Evolutionary conservation across 108 stramenopile genomes (phyloP).

Genomic region (Stephanodiscus minutulus): DNA sequence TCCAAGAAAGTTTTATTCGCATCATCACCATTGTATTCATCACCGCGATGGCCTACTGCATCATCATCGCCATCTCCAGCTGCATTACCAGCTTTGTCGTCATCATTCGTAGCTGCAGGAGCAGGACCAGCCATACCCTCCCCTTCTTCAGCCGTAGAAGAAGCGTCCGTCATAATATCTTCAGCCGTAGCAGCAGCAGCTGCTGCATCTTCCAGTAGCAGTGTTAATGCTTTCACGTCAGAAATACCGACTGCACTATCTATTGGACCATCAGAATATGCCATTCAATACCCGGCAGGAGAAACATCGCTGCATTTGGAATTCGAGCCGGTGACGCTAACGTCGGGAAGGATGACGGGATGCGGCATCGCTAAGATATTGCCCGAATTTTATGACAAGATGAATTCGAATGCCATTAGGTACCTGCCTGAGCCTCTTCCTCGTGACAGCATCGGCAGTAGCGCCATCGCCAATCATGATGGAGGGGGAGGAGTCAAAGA

Average conservation of each 20-base stretch:
- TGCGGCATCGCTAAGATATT: conserved; percentile 34
- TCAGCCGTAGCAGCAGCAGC: conserved; percentile 3
- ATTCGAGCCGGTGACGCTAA: conserved; percentile 31
- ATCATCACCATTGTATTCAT: background rate
- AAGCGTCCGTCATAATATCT: background rate
- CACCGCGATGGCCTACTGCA: conserved; percentile 2
- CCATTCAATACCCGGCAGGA: conserved; percentile 37
- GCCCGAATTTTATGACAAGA: conserved; percentile 21
- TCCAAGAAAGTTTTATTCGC: background rate
- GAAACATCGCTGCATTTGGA: conserved; percentile 27
- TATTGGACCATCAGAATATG: conserved; percentile 41
- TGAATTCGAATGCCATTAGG: conserved; percentile 2
- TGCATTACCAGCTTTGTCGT: background rate
- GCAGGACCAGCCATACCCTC: background rate
- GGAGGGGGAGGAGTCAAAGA: background rate
- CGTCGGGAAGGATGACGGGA: conserved; percentile 25
- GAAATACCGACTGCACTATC: conserved; percentile 4
- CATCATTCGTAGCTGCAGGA: background rate
- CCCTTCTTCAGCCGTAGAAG: background rate
- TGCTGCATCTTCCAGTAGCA: background rate
- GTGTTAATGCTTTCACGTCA: background rate
- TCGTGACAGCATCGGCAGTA: background rate
- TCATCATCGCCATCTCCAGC: background rate
- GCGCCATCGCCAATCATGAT: background rate
- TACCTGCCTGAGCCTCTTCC: background rate